phyloP scores from a whole-genome alignment of 768 basidiomycete species.

The Boletus speciosus region DNA sequence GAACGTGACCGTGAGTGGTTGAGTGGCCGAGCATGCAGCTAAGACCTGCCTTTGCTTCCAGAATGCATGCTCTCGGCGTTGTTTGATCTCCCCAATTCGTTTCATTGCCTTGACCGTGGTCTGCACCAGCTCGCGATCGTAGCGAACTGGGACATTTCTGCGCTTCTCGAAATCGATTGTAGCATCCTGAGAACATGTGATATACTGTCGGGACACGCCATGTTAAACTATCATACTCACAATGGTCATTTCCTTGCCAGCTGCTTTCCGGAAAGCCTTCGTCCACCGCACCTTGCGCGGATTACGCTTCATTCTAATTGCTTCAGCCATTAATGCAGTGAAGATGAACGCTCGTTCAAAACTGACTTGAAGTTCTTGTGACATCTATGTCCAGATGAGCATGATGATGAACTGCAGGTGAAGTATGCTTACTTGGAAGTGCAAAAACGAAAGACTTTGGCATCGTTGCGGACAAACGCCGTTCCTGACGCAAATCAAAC shows the following conservation, averaged over 20 bases:
- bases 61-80: slow-evolving; percentile 88
- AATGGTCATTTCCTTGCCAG: slow-evolving; percentile 99
- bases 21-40: neutral
- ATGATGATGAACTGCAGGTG: neutral
- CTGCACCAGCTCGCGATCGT: slow-evolving; percentile 89
- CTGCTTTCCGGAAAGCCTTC: slow-evolving; percentile 97
- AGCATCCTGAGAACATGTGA: slow-evolving; percentile 65
- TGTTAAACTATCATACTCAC: slow-evolving; percentile 44
- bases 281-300: slow-evolving; percentile 99
- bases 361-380: slow-evolving; percentile 99
- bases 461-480: slow-evolving; percentile 96
- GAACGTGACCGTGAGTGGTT: neutral
- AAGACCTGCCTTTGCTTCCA: slow-evolving; percentile 82
- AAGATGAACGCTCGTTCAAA: neutral
- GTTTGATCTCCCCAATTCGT: slow-evolving; percentile 87
- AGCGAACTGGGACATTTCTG: slow-evolving; percentile 94
- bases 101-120: slow-evolving; percentile 97
- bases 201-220: neutral
- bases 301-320: slow-evolving; percentile 93
- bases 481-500: slow-evolving; percentile 47
- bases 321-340: neutral
- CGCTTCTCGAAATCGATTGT: slow-evolving; percentile 99
- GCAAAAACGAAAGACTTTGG: slow-evolving; percentile 97
- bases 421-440: slow-evolving; percentile 76
- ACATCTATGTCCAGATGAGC: slow-evolving; percentile 54